Evolutionary conservation across 768 basidiomycete genomes (phyloP).

Genomic region (Boletellus sp.): DNA sequence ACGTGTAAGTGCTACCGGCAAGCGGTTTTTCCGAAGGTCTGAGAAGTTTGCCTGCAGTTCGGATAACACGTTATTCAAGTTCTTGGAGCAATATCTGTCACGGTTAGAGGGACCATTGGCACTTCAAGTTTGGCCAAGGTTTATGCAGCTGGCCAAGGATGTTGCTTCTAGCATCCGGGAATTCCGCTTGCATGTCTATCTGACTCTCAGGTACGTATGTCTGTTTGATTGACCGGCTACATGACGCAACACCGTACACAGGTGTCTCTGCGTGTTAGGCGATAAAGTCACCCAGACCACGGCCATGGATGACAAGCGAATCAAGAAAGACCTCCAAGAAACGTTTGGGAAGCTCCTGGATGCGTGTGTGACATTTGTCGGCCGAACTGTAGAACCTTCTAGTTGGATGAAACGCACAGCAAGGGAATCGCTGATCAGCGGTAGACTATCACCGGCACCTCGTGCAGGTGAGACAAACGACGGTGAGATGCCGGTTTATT

Average conservation of each 20-base stretch:
- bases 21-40: neutral
- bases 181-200: slow-evolving; percentile 68
- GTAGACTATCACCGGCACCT: slow-evolving; percentile 66
- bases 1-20: slow-evolving; percentile 49
- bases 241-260: slow-evolving; percentile 28
- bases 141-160: slow-evolving; percentile 76
- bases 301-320: slow-evolving; percentile 83
- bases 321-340: slow-evolving; percentile 92
- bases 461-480: slow-evolving; percentile 42
- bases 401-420: slow-evolving; percentile 74
- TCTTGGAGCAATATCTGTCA: slow-evolving; percentile 81
- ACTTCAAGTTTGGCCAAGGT: slow-evolving; percentile 86
- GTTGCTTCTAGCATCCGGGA: slow-evolving; percentile 60
- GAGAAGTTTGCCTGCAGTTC: slow-evolving; percentile 44
- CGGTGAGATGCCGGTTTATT: neutral
- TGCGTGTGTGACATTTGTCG: slow-evolving; percentile 66
- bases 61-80: slow-evolving; percentile 72
- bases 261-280: slow-evolving; percentile 73
- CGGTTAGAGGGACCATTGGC: slow-evolving; percentile 88
- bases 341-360: slow-evolving; percentile 84
- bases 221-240: neutral
- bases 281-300: slow-evolving; percentile 87
- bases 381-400: slow-evolving; percentile 67
- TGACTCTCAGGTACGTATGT: slow-evolving; percentile 59
- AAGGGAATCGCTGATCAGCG: slow-evolving; percentile 64